These are phyloP conservation scores for Fusarium continuum DNA, from an alignment of 2,329 filamentous ascomycete species.

Conservation along the genomic window DNA sequence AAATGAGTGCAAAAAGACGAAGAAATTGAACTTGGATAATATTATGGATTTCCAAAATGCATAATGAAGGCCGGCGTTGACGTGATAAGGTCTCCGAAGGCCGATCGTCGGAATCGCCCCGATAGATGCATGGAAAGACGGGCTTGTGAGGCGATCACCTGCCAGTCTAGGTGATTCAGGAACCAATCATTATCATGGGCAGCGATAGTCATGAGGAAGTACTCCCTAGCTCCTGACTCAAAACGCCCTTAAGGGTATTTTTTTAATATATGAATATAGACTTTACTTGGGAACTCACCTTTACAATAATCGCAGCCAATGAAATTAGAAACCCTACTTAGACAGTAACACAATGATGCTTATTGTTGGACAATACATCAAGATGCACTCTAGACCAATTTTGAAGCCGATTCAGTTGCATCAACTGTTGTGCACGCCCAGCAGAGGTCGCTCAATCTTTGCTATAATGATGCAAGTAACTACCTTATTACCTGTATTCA, in stretches of 20 bases:
- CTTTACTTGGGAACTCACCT: background rate
- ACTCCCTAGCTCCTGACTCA: background rate
- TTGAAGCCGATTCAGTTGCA: background rate
- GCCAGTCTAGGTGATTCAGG: conserved; percentile 22
- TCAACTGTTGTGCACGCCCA: background rate
- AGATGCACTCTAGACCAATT: background rate
- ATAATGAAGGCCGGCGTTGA: conserved; percentile 22
- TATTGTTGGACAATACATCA: background rate
- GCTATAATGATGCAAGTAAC: background rate
- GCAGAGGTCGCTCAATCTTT: background rate
- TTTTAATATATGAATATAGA: too few relatives aligned
- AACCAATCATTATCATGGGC: conserved; percentile 34
- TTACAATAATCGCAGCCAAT: background rate
- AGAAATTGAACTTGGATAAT: background rate
- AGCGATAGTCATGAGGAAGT: background rate
- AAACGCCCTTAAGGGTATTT: too few relatives aligned
- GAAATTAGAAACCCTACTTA: background rate
- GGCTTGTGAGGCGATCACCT: conserved; percentile 42
- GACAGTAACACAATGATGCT: too few relatives aligned
- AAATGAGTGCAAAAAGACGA: background rate
- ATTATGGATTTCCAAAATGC: conserved; percentile 2
- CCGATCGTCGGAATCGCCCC: conserved; percentile 32
- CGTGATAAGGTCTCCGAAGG: conserved; percentile 29
- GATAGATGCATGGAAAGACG: conserved; percentile 34
- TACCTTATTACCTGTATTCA: too few relatives aligned